Base-by-base conservation (phyloP, 495 filamentous ascomycete genomes). In the Sphaerosporella brunnea region DNA sequence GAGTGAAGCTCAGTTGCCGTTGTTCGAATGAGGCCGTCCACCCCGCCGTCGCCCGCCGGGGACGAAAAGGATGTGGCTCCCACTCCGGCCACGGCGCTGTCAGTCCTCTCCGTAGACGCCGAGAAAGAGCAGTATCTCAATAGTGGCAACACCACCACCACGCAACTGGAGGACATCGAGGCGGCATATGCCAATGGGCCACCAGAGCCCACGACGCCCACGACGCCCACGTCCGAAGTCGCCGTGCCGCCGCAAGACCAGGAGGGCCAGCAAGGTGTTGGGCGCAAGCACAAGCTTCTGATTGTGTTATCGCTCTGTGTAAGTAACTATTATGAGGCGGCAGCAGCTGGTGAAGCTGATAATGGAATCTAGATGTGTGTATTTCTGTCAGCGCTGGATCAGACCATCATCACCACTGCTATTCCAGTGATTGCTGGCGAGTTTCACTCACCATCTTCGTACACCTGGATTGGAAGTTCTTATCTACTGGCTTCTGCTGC, bases 381-480 rank as follows among this genome's bases (percentile, higher is more conserved):
- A 15, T 78, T 79, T 60, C 62, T 78, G n/a, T 68, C 70, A 20
- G 76, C 76, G 0, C 67, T 80, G 10, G 73, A 80, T 50, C 67
- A 73, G 51, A 78, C 74, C 7, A 77, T 79, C 34, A 56, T 77
- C 51, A 69, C 76, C 5, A 79, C 74, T 2, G 69, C 73, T 13
- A 70, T 78, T 25, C 75, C 76, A 1, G 71, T 70, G 0, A 84
- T 84, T 46, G 72, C 78, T 0, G 62, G 68, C 2, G 63, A 74
- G 36, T 82, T 82, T 54, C 51, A 71, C 36, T 72, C 73, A 38
- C 69, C 68, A 0, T 72, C 73, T 40, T 70, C 74, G 43, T 86
- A 82, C 57, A 81, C 78, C 37, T 86, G 81, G 81, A 81, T 86
- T 55, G 77, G 77, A 18, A 73, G 69, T 34, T 75, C 79, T 9